Evolutionary conservation across 2,329 filamentous ascomycete species (phyloP).

Genomic region (Dactylellina cionopaga): DNA sequence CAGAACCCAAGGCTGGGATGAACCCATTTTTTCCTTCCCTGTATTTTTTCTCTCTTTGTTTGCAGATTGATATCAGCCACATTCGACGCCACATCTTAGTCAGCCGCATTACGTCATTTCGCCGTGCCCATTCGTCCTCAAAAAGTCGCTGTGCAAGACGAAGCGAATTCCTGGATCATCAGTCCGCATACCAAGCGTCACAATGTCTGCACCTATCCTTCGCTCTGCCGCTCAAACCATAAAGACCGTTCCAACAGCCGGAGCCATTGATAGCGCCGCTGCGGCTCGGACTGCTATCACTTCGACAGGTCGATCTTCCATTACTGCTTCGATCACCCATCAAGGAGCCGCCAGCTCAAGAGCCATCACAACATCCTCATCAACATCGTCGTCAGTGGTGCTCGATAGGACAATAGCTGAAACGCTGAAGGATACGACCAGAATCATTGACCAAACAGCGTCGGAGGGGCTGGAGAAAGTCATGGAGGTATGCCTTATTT

Average conservation of each 20-base stretch:
- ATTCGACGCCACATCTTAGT: too few species aligned
- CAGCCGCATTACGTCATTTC: too few species aligned
- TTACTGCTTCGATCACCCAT: constrained; percentile 16
- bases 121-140: too few species aligned
- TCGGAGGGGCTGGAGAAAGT: constrained; percentile 16
- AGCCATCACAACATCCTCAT: constrained; percentile 9
- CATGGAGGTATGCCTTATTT: background rate
- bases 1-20: too few species aligned
- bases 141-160: too few species aligned
- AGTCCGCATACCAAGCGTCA: too few species aligned
- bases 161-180: too few species aligned
- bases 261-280: background rate
- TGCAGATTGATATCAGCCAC: too few species aligned
- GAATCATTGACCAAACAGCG: constrained; percentile 8
- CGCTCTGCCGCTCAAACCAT: constrained; percentile 16
- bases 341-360: constrained; percentile 7
- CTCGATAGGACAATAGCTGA: constrained; percentile 11
- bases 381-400: background rate
- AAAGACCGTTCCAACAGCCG: constrained; percentile 10
- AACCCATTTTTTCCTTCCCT: too few species aligned
- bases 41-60: too few species aligned
- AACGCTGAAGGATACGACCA: constrained; percentile 5
- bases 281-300: constrained; percentile 5
- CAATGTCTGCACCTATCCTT: constrained; percentile 20
- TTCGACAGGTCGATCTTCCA: constrained; percentile 1